Evolutionary conservation across 805 yeast genomes (phyloP).

Genomic region (Osmozyma mogii): DNA sequence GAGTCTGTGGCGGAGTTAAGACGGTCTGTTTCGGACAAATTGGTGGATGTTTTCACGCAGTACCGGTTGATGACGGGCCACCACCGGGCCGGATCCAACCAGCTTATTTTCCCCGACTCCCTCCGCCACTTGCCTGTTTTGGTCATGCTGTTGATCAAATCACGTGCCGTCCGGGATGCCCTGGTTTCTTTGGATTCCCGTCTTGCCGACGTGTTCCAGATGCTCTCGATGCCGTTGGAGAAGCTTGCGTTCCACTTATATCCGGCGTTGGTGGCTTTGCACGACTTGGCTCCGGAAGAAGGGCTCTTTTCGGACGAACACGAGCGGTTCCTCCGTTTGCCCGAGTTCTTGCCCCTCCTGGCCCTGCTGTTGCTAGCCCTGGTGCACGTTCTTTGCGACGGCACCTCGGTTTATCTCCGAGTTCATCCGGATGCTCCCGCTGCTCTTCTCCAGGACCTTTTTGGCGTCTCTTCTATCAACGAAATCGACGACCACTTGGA

Average conservation of each 20-base stretch:
- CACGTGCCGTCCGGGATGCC: slow-evolving; percentile 49
- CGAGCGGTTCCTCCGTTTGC: slow-evolving; percentile 41
- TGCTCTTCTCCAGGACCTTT: slow-evolving; percentile 60
- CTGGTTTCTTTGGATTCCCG: slow-evolving; percentile 55
- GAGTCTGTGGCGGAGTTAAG: slow-evolving; percentile 32
- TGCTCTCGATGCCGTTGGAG: slow-evolving; percentile 48
- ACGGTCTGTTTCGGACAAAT: slow-evolving; percentile 30
- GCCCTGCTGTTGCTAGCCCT: slow-evolving; percentile 52
- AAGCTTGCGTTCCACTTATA: slow-evolving; percentile 60
- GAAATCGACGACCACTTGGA: slow-evolving; percentile 43
- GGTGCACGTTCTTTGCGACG: slow-evolving; percentile 70
- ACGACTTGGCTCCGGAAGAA: slow-evolving; percentile 53
- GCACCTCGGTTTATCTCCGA: slow-evolving; percentile 52
- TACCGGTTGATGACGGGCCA: slow-evolving; percentile 41
- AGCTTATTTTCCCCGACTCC: slow-evolving; percentile 75
- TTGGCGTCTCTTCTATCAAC: slow-evolving; percentile 49
- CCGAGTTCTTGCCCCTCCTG: slow-evolving; percentile 39
- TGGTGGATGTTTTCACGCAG: slow-evolving; percentile 41
- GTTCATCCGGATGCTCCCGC: slow-evolving; percentile 64
- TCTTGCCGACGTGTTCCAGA: slow-evolving; percentile 42
- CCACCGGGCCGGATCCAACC: slow-evolving; percentile 37
- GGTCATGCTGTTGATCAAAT: slow-evolving; percentile 61
- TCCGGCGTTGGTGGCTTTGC: slow-evolving; percentile 73
- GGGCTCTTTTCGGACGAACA: slow-evolving; percentile 18
- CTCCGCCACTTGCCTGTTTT: slow-evolving; percentile 63